A percentile compares a stretch with the other conserved stretches of the same genome.
phyloP scores from a whole-genome alignment of 805 yeast genomes.

The Pichia phayaonensis region DNA sequence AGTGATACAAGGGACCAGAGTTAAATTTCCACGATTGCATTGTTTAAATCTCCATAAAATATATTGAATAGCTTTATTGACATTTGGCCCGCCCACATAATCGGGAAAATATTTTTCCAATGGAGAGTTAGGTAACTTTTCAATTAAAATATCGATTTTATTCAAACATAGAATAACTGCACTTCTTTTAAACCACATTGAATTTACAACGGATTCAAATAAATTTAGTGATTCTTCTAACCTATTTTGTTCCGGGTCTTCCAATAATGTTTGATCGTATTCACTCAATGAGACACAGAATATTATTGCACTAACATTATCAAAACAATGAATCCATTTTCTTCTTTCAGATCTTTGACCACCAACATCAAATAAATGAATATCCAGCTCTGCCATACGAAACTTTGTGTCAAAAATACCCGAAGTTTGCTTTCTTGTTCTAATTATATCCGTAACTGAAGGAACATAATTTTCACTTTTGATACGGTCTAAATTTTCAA shows the following conservation, averaged over 20 bases:
- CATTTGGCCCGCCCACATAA: constrained; percentile 83
- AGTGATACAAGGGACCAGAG: constrained; percentile 83
- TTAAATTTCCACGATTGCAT: constrained; percentile 73
- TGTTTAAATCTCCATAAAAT: constrained; percentile 86
- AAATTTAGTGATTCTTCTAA: constrained; percentile 75
- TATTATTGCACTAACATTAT: constrained; percentile 80
- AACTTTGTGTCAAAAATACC: constrained; percentile 84
- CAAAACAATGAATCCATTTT: constrained; percentile 97
- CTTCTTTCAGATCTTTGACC: constrained; percentile 94
- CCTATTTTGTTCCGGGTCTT: constrained; percentile 67
- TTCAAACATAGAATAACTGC: constrained; percentile 81
- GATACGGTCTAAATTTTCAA: constrained; percentile 59
- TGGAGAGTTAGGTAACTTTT: constrained; percentile 75
- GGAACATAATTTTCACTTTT: constrained; percentile 58
- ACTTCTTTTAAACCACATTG: constrained; percentile 86
- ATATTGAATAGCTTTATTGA: constrained; percentile 85
- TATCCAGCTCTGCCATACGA: constrained; percentile 58
- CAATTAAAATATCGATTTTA: constrained; percentile 85
- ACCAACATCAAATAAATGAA: constrained; percentile 79
- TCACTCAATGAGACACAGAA: constrained; percentile 90
- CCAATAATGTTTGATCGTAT: constrained; percentile 80
- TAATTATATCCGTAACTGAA: constrained; percentile 64
- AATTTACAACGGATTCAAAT: constrained; percentile 85
- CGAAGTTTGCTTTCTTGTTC: constrained; percentile 87
- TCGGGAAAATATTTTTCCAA: constrained; percentile 80